Evolutionary conservation across 192 early-diverging fungal genomes (phyloP), one percentile per base, ranked within the genome.

Genomic region (Geosiphon pyriformis): DNA sequence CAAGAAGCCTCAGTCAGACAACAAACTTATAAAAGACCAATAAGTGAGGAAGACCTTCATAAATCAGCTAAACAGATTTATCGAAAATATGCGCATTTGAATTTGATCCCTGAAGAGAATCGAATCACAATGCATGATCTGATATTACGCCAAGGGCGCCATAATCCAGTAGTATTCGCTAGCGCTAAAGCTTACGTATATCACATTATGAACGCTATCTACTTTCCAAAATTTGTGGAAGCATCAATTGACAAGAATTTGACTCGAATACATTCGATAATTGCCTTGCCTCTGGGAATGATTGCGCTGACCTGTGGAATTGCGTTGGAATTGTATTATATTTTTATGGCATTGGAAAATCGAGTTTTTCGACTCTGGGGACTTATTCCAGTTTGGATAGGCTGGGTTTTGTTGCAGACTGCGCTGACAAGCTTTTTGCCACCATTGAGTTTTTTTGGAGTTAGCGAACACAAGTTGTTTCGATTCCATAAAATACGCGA

Each of bases 161-260:
- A 73, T 27, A 76, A 79, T 32, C 78, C 78, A 15, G 47, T 76
- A 15, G 66, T 79, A 1, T 79, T 79, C 66, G 76, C 76, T 42
- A 71, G 75, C n/a, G 65, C 78, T 10, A 62, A 72, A 35, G 33
- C 65, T 20, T 73, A 79, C 42, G 72, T 79, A 4, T 77, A 72
- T 61, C 75, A 79, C 46, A 68, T 79, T 4, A 61, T 79, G 59
- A 77, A 76, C 50, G 69, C 77, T 11, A 72, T 76, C 33, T 79
- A 67, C 61, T 79, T 77, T 50, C 70, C 75, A 4, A 59, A 69
- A 51, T 79, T 79, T 63, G 59, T 79, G 0, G 70, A 79, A 26
- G 42, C 67, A 1, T 60, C 74, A 6, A 61, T 76, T n/a, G 71
- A 76, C 29, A 79, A 65, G 11, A 79, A 79, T 49, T n/a, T 79